Base-by-base conservation (phyloP, 1,139 yeast species). In the Nematodospora anomalae region DNA sequence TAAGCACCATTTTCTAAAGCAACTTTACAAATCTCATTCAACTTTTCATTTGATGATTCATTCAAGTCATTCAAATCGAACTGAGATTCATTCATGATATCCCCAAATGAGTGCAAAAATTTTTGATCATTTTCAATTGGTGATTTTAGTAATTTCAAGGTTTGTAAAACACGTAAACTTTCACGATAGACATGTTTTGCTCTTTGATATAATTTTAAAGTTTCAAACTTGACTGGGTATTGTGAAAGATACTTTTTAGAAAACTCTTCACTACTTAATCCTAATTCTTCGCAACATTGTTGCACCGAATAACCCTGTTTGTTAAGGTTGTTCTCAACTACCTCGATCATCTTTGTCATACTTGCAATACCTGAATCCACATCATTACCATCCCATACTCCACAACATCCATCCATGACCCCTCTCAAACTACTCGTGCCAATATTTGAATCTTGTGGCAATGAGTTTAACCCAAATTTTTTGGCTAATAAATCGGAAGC, bases 121-220 rank as follows among this genome's bases (percentile, higher is more conserved):
- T 52, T 46, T 12, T 49, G 46, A 3, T 59, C 47, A 26, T 53
- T 54, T n/a, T 37, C 38, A 13, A 30, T 37, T 13, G 49, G 43
- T 3, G 42, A 30, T 20, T 41, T 29, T 45, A 77, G 62, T 26
- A 74, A 52, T 28, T 65, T 53, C 34, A 78, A 58, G 22, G 77
- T 74, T 47, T 76, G 62, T 41, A 80, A 60, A 9, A 81, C 89
- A 36, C 85, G 67, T 46, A 74, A 60, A 7, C 86, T 65, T 49
- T 83, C 90, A n/a, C 72, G 61, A 50, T 67, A 82, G 2, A 82
- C 87, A 51, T 83, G 90, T 38, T 66, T 68, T 10, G 84, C 68
- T 40, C 89, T 68, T 46, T 74, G 74, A 57, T 78, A 76, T 24
- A 83, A 60, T 53, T 79, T 74, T 40, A 83, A 67, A 26, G 55